Base-by-base conservation (phyloP, 768 basidiomycete species). In the Hydnomerulius pinastri region DNA sequence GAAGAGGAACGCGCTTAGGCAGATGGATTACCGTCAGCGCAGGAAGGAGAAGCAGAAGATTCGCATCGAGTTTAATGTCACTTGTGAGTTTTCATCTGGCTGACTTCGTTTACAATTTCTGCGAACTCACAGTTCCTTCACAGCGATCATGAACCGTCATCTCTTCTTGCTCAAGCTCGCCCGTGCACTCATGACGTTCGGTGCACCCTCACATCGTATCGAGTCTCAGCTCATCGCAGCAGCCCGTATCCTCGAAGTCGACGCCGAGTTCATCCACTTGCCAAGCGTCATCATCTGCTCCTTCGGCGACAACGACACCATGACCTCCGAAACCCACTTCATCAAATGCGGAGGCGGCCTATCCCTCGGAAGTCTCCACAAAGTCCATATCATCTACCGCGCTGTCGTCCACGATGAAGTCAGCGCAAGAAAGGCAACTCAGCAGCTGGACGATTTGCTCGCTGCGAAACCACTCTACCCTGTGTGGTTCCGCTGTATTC, bases 201-300 rank as follows among this genome's bases (percentile, higher is more conserved):
- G 93, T 4, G 91, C 93, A 15, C 92, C 93, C 0, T 92, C 91
- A 20, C 95, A 98, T 71, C 84, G 95, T 27, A 90, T 98, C 52
- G 93, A 96, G 69, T 87, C 92, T 2, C 94, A 97, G 65, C 82
- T 98, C 32, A 77, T 87, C 27, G 88, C 93, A 9, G 91, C 91
- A 7, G 91, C 94, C 0, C 80, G 85, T 13, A 92, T 94, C 45
- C 83, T 98, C 15, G 92, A 94, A 60, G 82, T 97, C 47, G 85
- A 92, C 65, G 91, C 92, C 38, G 91, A 95, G 65, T 95, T 94
- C 64, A 87, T 96, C 33, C 88, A 94, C 69, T 73, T 91, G 12
- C 90, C 89, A 20, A 80, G 78, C 15, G 79, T 90, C 55, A 87
- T 91, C 57, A 89, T 97, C 46, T 87, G 86, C 56, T 92, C 90